phyloP scores from a whole-genome alignment of 352 stramenopile genomes.

The Plasmopara viticola region DNA sequence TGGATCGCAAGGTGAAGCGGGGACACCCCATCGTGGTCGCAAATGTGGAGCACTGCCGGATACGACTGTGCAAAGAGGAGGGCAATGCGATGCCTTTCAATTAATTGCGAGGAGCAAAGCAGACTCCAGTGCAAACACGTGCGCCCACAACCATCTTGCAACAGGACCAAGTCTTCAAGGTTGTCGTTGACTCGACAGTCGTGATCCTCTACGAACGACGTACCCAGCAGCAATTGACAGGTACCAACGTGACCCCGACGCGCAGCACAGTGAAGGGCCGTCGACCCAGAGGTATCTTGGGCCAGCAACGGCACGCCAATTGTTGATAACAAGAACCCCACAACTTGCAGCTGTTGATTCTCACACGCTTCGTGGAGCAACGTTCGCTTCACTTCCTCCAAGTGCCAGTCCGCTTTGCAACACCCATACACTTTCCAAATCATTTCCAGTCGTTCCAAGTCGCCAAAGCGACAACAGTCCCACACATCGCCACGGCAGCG shows the following conservation, averaged over 20 bases:
- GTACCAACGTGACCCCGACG: slow-evolving; percentile 32
- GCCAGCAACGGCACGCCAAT: slow-evolving; percentile 1
- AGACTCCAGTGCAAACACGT: slow-evolving; percentile 51
- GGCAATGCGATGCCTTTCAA: slow-evolving; percentile 7
- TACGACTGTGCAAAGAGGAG: slow-evolving; percentile 28
- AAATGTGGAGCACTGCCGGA: slow-evolving; percentile 28
- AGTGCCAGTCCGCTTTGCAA: slow-evolving; percentile 5
- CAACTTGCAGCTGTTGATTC: slow-evolving; percentile 15
- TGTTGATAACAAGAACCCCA: slow-evolving; percentile 21
- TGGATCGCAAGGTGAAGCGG: slow-evolving; percentile 46
- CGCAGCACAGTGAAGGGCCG: slow-evolving; percentile 47
- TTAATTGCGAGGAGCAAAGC: slow-evolving; percentile 4
- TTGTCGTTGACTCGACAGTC: slow-evolving; percentile 5
- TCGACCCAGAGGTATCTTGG: slow-evolving; percentile 36
- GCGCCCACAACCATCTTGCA: slow-evolving; percentile 34
- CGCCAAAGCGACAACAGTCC: slow-evolving; percentile 35
- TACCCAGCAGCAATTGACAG: slow-evolving; percentile 36
- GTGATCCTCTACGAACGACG: neutral
- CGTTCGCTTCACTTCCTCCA: slow-evolving; percentile 28
- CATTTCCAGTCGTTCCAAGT: slow-evolving; percentile 33
- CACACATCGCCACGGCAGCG: slow-evolving; percentile 41
- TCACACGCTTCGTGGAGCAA: slow-evolving; percentile 60
- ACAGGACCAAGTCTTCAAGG: slow-evolving; percentile 23
- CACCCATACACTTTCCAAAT: slow-evolving; percentile 27
- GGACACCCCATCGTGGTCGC: slow-evolving; percentile 31